These are phyloP conservation scores for Xylaria acuta DNA, from an alignment of 495 filamentous ascomycete genomes.

Conservation along the genomic window DNA sequence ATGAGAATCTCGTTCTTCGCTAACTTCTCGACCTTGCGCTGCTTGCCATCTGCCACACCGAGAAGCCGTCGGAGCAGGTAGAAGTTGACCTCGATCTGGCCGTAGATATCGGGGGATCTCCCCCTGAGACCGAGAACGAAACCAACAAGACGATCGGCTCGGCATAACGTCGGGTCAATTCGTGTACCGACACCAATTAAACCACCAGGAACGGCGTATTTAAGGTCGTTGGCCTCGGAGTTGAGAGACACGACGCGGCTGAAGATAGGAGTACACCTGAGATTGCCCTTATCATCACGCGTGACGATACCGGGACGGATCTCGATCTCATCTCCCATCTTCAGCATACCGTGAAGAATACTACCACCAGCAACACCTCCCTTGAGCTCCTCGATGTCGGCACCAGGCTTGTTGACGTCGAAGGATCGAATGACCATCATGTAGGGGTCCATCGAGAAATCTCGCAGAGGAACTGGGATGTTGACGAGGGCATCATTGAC, in stretches of 20 bases:
- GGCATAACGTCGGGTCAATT: conserved; percentile 95
- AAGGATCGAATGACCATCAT: conserved; percentile 99
- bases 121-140: conserved; percentile 97
- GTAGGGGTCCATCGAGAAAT: conserved; percentile 88
- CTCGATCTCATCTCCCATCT: conserved; percentile 96
- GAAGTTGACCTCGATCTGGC: conserved; percentile 98
- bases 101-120: conserved; percentile 90
- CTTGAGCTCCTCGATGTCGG: conserved; percentile 99
- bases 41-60: conserved; percentile 98
- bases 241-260: conserved; percentile 92
- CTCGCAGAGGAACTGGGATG: conserved; percentile 87
- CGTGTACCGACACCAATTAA: conserved; percentile 96
- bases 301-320: conserved; percentile 95
- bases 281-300: conserved; percentile 89
- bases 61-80: conserved; percentile 92
- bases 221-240: conserved; percentile 96
- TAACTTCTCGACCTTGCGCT: conserved; percentile 97
- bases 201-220: conserved; percentile 96
- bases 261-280: conserved; percentile 96
- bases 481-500: conserved; percentile 93
- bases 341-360: conserved; percentile 94
- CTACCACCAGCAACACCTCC: conserved; percentile 97
- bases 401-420: conserved; percentile 99
- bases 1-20: conserved; percentile 98
- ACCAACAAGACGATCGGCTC: conserved; percentile 97